phyloP scores from a whole-genome alignment of 768 basidiomycete genomes.

The Ramaria rubella region DNA sequence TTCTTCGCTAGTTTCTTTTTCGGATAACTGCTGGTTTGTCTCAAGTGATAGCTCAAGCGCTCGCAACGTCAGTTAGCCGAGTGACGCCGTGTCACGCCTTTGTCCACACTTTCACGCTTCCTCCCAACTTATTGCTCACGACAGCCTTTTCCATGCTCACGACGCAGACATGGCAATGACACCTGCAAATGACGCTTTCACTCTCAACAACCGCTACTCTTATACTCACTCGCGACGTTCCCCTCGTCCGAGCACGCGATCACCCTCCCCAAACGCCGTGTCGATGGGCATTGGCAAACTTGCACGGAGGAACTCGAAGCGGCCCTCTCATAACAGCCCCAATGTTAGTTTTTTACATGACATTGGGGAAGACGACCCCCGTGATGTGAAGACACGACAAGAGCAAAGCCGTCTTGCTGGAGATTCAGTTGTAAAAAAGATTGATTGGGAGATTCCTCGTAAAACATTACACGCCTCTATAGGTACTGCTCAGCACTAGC shows the following conservation, averaged over 20 bases:
- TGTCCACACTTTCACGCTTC: background rate
- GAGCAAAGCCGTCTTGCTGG: background rate
- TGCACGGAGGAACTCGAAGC: slow-evolving; percentile 8
- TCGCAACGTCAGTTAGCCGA: background rate
- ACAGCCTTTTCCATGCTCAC: background rate
- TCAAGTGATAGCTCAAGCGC: too few species aligned
- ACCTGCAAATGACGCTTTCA: slow-evolving; percentile 10
- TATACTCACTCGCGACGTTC: background rate
- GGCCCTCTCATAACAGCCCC: slow-evolving; percentile 3
- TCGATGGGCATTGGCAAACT: slow-evolving; percentile 5
- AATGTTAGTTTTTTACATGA: slow-evolving; percentile 8
- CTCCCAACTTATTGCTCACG: too few species aligned
- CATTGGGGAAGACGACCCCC: slow-evolving; percentile 4
- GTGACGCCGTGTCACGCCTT: background rate
- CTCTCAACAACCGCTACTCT: slow-evolving; percentile 4
- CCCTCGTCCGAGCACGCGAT: background rate
- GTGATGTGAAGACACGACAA: background rate
- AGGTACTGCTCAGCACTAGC: slow-evolving; percentile 36
- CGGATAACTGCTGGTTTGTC: too few species aligned
- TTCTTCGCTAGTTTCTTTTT: background rate
- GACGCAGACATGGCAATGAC: slow-evolving; percentile 10
- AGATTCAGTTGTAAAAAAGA: slow-evolving; percentile 15
- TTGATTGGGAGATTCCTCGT: slow-evolving; percentile 89
- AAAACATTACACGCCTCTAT: slow-evolving; percentile 86
- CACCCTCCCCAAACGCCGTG: slow-evolving; percentile 6